These are phyloP conservation scores for Anisogramma anomala DNA, from an alignment of 2,329 filamentous ascomycete genomes.

Conservation along the genomic window DNA sequence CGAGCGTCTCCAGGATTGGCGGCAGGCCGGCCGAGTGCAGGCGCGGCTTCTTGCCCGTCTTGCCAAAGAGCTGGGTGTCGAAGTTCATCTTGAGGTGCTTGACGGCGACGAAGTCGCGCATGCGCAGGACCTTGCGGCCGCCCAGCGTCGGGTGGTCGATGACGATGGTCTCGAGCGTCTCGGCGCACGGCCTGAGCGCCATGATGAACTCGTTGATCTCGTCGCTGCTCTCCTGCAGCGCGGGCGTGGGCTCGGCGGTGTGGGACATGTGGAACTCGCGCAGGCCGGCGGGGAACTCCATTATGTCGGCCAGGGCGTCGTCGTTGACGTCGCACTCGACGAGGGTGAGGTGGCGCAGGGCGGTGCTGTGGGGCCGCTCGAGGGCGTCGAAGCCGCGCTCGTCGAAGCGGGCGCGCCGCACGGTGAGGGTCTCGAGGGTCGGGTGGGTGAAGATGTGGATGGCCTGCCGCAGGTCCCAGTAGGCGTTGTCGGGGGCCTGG, in stretches of 20 bases:
- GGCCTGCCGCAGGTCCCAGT: slow-evolving; percentile 40
- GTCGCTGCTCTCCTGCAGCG: slow-evolving; percentile 36
- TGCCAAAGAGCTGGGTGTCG: slow-evolving; percentile 38
- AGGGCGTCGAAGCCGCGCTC: slow-evolving; percentile 36
- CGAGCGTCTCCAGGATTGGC: slow-evolving; percentile 32
- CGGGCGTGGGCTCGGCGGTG: slow-evolving; percentile 26
- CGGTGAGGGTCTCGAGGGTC: slow-evolving; percentile 33
- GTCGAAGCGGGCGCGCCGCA: slow-evolving; percentile 34
- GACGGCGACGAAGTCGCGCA: slow-evolving; percentile 32
- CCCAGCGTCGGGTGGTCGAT: slow-evolving; percentile 32
- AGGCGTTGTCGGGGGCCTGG: slow-evolving; percentile 30
- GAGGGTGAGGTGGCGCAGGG: slow-evolving; percentile 31
- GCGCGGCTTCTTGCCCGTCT: slow-evolving; percentile 31
- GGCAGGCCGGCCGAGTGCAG: slow-evolving; percentile 36
- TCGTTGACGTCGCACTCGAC: slow-evolving; percentile 41
- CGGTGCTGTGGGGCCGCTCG: slow-evolving; percentile 36
- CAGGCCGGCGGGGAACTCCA: slow-evolving; percentile 33
- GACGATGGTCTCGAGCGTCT: slow-evolving; percentile 33
- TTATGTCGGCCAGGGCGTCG: slow-evolving; percentile 28
- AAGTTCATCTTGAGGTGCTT: slow-evolving; percentile 32
- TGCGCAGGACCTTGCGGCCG: slow-evolving; percentile 29
- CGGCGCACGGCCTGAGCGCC: slow-evolving; percentile 29
- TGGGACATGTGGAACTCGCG: slow-evolving; percentile 38
- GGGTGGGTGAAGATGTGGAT: slow-evolving; percentile 41
- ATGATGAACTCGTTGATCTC: slow-evolving; percentile 36